phyloP scores from a whole-genome alignment of 2,329 filamentous ascomycete genomes.

The Dothideomycetes sp. region DNA sequence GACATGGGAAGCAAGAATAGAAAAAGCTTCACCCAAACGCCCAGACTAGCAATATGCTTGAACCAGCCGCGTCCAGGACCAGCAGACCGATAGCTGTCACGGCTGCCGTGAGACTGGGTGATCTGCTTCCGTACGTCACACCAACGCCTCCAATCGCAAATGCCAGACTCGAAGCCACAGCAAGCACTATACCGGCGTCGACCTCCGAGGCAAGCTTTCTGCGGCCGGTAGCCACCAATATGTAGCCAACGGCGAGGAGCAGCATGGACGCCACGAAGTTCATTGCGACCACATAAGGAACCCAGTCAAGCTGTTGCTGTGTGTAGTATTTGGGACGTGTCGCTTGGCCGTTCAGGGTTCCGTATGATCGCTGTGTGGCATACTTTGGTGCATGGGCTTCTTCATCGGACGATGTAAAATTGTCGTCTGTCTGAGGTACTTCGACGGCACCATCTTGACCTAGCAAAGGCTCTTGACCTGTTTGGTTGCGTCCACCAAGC shows the following conservation, averaged over 20 bases:
- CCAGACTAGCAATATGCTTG: constrained; percentile 45
- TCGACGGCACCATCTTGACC: constrained; percentile 13
- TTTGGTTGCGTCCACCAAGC: constrained; percentile 18
- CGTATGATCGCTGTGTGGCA: constrained; percentile 30
- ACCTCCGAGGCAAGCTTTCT: constrained; percentile 62
- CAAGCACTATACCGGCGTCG: constrained; percentile 61
- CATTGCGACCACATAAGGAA: constrained; percentile 35
- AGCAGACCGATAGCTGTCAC: constrained; percentile 39
- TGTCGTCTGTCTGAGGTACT: constrained; percentile 14
- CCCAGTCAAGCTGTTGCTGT: constrained; percentile 7
- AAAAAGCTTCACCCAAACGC: constrained; percentile 24
- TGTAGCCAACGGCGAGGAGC: constrained; percentile 54
- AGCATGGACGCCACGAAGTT: constrained; percentile 51
- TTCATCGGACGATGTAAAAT: constrained; percentile 25
- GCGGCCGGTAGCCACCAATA: constrained; percentile 59
- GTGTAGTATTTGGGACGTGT: constrained; percentile 10
- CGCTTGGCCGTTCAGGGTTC: constrained; percentile 3
- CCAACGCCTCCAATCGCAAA: constrained; percentile 55
- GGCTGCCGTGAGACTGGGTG: constrained; percentile 37
- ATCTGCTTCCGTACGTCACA: constrained; percentile 46
- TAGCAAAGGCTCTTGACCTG: constrained; percentile 21
- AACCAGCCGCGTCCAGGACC: constrained; percentile 38
- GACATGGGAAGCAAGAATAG: no score
- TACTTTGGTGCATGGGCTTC: constrained; percentile 13
- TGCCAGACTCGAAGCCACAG: constrained; percentile 57